Evolutionary conservation across 177 flowering plant genomes (phyloP).

Genomic region (Vitis hybrid): DNA sequence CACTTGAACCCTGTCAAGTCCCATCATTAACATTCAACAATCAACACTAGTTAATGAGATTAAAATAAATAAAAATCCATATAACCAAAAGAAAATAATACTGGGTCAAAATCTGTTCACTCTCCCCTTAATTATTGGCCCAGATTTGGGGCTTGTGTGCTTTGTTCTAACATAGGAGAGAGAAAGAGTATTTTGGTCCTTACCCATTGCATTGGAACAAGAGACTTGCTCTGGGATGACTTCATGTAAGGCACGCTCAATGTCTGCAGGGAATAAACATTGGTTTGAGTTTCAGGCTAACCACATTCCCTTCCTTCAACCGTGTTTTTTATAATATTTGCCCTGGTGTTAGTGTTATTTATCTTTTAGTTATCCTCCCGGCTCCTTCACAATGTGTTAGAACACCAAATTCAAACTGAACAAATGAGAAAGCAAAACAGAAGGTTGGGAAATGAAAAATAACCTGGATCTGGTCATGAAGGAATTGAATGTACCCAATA

Average conservation of each 20-base stretch:
- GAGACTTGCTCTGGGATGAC: slow-evolving; percentile 15
- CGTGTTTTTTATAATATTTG: background rate
- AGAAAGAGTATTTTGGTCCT: background rate
- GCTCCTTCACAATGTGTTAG: background rate
- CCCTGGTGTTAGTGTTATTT: background rate
- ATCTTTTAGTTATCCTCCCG: background rate
- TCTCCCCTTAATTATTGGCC: too few relatives aligned
- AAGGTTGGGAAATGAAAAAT: background rate
- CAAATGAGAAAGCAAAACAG: background rate
- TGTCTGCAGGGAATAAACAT: slow-evolving; percentile 20
- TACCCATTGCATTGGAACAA: slow-evolving; percentile 16
- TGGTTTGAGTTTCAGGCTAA: background rate
- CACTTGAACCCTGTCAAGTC: background rate
- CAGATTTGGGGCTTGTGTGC: too few relatives aligned
- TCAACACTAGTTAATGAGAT: background rate
- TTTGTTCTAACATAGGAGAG: background rate
- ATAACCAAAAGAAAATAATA: background rate
- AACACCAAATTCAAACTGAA: background rate
- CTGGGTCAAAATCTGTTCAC: too few relatives aligned
- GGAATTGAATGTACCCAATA: slow-evolving; percentile 41
- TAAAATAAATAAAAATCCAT: too few relatives aligned
- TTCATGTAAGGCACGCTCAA: slow-evolving; percentile 28
- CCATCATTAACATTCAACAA: background rate
- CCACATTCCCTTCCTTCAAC: background rate
- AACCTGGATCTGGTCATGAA: slow-evolving; percentile 39